These are phyloP conservation scores for Carex pumila DNA, from an alignment of 176 grass and related monocot species.

Conservation along the genomic window DNA sequence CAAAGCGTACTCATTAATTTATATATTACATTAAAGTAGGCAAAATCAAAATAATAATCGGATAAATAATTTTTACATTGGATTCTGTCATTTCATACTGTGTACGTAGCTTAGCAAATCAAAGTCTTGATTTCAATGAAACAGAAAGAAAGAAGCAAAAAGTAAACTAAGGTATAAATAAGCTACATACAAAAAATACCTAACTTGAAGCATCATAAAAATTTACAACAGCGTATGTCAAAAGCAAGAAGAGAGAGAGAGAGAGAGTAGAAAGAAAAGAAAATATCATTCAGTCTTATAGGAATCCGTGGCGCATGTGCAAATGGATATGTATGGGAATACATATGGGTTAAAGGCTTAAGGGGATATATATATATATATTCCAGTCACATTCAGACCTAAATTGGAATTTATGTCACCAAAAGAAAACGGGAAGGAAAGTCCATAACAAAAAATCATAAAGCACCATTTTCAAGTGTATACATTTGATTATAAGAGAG, in stretches of 20 bases:
- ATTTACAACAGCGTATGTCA: slow-evolving; percentile 3
- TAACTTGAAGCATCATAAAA: background rate
- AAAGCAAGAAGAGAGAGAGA: slow-evolving; percentile 7
- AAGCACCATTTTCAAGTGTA: background rate
- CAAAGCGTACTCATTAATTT: background rate
- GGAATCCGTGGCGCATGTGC: slow-evolving; percentile 23
- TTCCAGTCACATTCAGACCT: slow-evolving; percentile 1
- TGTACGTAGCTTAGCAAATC: background rate
- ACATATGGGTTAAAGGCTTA: background rate
- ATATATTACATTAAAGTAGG: no score
- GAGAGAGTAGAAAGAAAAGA: background rate
- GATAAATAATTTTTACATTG: no score
- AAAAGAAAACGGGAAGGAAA: slow-evolving; percentile 30
- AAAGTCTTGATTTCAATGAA: slow-evolving; percentile 16
- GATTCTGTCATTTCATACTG: background rate
- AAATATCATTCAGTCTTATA: slow-evolving; percentile 10
- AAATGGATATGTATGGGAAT: slow-evolving; percentile 6
- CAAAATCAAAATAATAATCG: no score
- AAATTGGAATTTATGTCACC: slow-evolving; percentile 24
- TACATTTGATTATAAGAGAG: background rate
- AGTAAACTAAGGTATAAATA: background rate
- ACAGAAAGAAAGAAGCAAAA: background rate
- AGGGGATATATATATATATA: background rate
- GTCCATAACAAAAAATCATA: background rate
- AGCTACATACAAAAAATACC: slow-evolving; percentile 1